These are phyloP conservation scores for Ganoderma lucidum DNA, from an alignment of 1,284 basidiomycete genomes.

Conservation along the genomic window DNA sequence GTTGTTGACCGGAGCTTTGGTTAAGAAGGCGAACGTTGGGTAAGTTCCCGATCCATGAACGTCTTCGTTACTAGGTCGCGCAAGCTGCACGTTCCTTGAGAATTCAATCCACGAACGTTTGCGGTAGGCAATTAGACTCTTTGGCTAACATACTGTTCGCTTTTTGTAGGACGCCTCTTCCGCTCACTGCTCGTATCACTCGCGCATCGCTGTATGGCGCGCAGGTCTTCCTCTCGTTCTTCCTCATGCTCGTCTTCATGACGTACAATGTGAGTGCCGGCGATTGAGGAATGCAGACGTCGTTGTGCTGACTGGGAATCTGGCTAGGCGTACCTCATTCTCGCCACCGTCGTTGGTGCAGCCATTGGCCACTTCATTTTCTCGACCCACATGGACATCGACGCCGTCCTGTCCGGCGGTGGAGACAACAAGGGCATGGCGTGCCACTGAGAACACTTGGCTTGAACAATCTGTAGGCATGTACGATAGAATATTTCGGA, in stretches of 20 bases:
- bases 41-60: constrained; percentile 41
- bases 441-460: constrained; percentile 49
- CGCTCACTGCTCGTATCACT: constrained; percentile 56
- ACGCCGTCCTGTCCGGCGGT: constrained; percentile 57
- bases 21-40: constrained; percentile 48
- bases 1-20: constrained; percentile 58
- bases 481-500: constrained; percentile 26
- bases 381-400: constrained; percentile 63
- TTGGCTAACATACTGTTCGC: constrained; percentile 15
- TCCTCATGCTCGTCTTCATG: constrained; percentile 91
- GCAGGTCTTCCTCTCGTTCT: constrained; percentile 79
- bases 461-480: not conserved
- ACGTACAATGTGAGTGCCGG: constrained; percentile 74
- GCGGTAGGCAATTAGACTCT: not conserved
- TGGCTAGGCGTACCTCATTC: constrained; percentile 77
- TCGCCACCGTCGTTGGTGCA: constrained; percentile 77
- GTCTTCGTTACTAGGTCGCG: not conserved
- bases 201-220: constrained; percentile 73
- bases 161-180: constrained; percentile 53
- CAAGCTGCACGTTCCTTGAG: not conserved
- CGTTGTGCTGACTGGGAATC: not conserved
- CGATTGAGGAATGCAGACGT: constrained; percentile 3
- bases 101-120: not conserved
- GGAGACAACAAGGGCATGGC: constrained; percentile 63
- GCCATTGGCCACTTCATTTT: constrained; percentile 79